Conservation (phyloP, 192 early-diverging fungal species). For the Umbelopsis sp. region DNA sequence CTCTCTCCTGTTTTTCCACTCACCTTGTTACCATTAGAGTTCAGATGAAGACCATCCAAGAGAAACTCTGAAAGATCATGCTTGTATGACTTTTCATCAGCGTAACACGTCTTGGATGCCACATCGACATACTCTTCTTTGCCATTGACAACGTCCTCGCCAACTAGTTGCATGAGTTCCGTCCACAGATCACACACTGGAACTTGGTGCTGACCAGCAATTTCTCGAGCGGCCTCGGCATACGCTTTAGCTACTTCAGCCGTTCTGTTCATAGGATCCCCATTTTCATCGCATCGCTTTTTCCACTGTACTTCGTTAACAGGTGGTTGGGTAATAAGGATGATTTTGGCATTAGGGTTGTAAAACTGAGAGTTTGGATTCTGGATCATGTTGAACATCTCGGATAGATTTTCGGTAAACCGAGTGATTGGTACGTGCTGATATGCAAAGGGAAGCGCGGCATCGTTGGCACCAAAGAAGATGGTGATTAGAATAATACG, state of each 20-base stretch:
- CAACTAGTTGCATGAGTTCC: slow-evolving; percentile 42
- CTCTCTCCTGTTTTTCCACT: neutral
- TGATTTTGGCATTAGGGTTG: slow-evolving; percentile 60
- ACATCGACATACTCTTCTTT: slow-evolving; percentile 1
- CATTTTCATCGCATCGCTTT: slow-evolving; percentile 28
- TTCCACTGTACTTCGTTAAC: slow-evolving; percentile 58
- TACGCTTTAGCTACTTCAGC: slow-evolving; percentile 50
- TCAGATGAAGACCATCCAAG: slow-evolving; percentile 62
- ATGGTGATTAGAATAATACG: slow-evolving; percentile 64
- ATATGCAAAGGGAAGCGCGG: slow-evolving; percentile 42
- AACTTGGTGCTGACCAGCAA: slow-evolving; percentile 44
- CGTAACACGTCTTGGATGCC: neutral
- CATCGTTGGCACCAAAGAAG: slow-evolving; percentile 86
- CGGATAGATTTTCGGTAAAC: slow-evolving; percentile 62
- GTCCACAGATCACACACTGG: slow-evolving; percentile 38
- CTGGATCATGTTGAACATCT: slow-evolving; percentile 59
- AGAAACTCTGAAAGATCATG: slow-evolving; percentile 38
- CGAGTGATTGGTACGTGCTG: slow-evolving; percentile 65
- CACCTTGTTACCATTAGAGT: slow-evolving; percentile 54
- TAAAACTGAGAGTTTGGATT: slow-evolving; percentile 51
- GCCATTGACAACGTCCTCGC: slow-evolving; percentile 24
- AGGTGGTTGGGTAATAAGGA: slow-evolving; percentile 74
- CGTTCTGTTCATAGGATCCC: slow-evolving; percentile 35
- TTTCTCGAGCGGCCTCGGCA: slow-evolving; percentile 43
- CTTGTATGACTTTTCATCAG: neutral